These are phyloP conservation scores for Cryptococcus wingfieldii DNA, from an alignment of 1,284 basidiomycete species.

Conservation along the genomic window DNA sequence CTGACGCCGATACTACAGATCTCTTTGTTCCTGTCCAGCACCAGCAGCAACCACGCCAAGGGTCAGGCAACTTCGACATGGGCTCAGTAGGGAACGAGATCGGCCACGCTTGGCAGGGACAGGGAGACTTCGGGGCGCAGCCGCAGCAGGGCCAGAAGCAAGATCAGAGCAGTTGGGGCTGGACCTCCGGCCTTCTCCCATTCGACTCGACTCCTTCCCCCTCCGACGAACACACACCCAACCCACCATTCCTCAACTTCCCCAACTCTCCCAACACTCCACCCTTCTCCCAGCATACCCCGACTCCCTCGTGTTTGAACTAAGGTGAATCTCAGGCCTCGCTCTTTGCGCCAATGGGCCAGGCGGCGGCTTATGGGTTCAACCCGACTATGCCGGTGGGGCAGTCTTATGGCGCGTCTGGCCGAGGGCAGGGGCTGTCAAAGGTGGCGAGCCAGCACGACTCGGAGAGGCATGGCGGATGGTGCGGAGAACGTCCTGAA, in stretches of 20 bases:
- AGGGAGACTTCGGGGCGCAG: not conserved
- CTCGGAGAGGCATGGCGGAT: no score
- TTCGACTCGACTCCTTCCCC: not conserved
- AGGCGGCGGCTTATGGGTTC: no score
- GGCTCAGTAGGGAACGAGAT: not conserved
- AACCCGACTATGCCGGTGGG: no score
- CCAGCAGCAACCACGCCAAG: not conserved
- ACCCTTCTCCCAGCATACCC: not conserved
- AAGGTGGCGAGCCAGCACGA: no score
- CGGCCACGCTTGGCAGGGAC: not conserved
- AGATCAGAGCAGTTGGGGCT: not conserved
- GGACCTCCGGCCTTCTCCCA: not conserved
- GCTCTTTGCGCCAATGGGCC: no score
- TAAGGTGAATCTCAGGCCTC: no score
- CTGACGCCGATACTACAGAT: not conserved
- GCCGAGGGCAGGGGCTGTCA: no score
- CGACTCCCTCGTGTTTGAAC: no score
- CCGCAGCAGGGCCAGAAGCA: not conserved
- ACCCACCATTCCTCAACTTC: not conserved
- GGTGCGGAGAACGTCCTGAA: no score
- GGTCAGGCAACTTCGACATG: not conserved
- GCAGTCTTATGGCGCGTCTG: no score
- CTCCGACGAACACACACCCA: no score
- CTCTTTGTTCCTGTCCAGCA: not conserved
- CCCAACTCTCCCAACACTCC: not conserved